Conservation (phyloP, 2,329 filamentous ascomycete species). For the Parascedosporium putredinis region DNA sequence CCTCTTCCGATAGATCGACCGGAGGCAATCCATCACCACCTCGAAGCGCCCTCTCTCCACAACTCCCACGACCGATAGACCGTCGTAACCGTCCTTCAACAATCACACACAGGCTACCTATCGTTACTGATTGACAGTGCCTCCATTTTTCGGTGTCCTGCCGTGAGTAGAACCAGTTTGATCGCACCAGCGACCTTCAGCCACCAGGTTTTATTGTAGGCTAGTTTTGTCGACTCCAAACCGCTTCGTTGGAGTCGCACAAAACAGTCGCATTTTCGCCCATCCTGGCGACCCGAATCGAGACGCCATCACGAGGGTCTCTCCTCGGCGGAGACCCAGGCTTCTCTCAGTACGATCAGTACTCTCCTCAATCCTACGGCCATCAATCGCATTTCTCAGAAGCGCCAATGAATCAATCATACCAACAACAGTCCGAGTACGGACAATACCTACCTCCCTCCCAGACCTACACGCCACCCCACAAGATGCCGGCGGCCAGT, state of each 20-base stretch:
- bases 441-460: constrained; percentile 8
- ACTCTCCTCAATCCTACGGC: constrained; percentile 5
- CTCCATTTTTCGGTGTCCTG: no score
- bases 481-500: neutral
- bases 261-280: constrained; percentile 14
- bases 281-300: constrained; percentile 29
- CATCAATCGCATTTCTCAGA: constrained; percentile 9
- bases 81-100: no score
- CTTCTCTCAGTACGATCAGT: constrained; percentile 22
- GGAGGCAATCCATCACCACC: neutral
- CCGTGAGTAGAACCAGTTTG: no score
- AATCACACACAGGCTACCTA: no score
- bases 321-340: constrained; percentile 27
- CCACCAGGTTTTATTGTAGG: neutral
- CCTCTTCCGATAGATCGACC: neutral
- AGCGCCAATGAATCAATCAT: constrained; percentile 15
- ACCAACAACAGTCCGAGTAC: constrained; percentile 18
- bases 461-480: neutral
- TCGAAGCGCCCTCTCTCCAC: neutral
- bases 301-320: constrained; percentile 30
- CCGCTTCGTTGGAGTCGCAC: constrained; percentile 3
- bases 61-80: neutral
- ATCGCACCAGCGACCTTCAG: neutral
- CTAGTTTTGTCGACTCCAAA: constrained; percentile 4
- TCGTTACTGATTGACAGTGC: no score